Evolutionary conservation across 1,139 yeast genomes (phyloP).

Genomic region (Yamadazyma atlantica): DNA sequence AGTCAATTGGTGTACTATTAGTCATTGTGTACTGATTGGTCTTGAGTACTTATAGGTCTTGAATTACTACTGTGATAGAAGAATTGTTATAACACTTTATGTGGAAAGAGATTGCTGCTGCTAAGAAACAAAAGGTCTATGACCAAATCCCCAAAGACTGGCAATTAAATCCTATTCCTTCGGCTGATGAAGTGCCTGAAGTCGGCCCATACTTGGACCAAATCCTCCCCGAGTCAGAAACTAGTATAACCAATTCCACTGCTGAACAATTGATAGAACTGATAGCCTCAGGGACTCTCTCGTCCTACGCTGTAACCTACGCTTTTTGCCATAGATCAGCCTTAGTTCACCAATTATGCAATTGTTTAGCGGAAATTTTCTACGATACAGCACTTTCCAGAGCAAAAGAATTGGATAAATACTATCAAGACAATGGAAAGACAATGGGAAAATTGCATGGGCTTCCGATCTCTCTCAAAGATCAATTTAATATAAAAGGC

Average conservation of each 20-base stretch:
- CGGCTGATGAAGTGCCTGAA: conserved; percentile 21
- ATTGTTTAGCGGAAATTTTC: conserved; percentile 34
- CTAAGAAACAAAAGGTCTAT: conserved; percentile 7
- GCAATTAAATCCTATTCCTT: conserved; percentile 13
- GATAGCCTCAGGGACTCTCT: conserved; percentile 10
- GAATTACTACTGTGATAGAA: too few relatives aligned
- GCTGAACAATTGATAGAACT: conserved; percentile 4
- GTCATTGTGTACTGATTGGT: too few relatives aligned
- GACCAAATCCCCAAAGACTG: conserved; percentile 22
- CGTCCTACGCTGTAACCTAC: conserved; percentile 11
- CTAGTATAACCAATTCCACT: conserved; percentile 27
- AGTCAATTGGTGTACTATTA: too few relatives aligned
- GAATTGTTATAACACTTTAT: too few relatives aligned
- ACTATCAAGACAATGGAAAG: conserved; percentile 19
- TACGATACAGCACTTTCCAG: conserved; percentile 27
- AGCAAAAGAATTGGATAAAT: conserved; percentile 28
- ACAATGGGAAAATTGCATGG: conserved; percentile 34
- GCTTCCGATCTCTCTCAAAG: conserved; percentile 39
- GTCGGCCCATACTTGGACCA: conserved; percentile 32
- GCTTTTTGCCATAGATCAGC: conserved; percentile 32
- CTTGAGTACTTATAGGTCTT: too few relatives aligned
- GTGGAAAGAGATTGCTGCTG: conserved; percentile 8
- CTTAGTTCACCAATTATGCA: conserved; percentile 42
- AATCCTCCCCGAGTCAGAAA: conserved; percentile 25
- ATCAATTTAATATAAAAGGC: conserved; percentile 33